phyloP scores from a whole-genome alignment of 2,329 filamentous ascomycete species.

The Ophiostoma pallidulum region DNA sequence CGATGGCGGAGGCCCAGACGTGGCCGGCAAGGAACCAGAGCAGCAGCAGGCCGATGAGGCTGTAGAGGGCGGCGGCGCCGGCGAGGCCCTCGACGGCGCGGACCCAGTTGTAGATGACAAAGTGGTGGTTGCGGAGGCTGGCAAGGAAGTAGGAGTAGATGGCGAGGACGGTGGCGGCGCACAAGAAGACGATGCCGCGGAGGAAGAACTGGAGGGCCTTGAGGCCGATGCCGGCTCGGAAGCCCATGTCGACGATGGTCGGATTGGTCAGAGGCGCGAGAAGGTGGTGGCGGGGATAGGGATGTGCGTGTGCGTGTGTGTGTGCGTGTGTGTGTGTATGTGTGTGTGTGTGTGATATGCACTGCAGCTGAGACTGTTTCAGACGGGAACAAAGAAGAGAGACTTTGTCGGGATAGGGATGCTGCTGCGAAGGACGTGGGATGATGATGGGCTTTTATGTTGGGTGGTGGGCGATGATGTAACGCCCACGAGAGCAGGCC shows the following conservation, averaged over 20 bases:
- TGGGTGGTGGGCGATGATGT: conserved; percentile 1
- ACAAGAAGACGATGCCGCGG: conserved; percentile 64
- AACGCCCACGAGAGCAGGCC: conserved; percentile 1
- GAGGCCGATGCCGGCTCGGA: conserved; percentile 50
- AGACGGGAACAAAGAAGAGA: background rate
- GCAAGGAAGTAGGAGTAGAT: conserved; percentile 82
- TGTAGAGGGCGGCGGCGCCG: conserved; percentile 66
- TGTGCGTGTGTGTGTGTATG: too few relatives aligned
- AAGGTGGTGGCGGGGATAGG: too few relatives aligned
- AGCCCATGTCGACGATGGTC: too few relatives aligned
- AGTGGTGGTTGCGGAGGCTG: conserved; percentile 54
- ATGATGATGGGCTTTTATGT: background rate
- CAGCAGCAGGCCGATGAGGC: conserved; percentile 59
- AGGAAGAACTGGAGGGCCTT: conserved; percentile 61
- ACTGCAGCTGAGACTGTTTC: too few relatives aligned
- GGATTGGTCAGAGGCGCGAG: too few relatives aligned
- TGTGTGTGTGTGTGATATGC: too few relatives aligned
- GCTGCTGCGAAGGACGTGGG: background rate
- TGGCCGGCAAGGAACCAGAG: conserved; percentile 74
- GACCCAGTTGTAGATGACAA: conserved; percentile 53
- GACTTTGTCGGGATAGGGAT: background rate
- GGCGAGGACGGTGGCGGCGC: conserved; percentile 62
- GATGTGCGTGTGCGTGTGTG: too few relatives aligned
- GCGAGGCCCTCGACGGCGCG: conserved; percentile 72
- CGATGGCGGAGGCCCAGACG: conserved; percentile 61